Conservation (phyloP, 163 green algal genomes). For the Scenedesmus sp. region DNA sequence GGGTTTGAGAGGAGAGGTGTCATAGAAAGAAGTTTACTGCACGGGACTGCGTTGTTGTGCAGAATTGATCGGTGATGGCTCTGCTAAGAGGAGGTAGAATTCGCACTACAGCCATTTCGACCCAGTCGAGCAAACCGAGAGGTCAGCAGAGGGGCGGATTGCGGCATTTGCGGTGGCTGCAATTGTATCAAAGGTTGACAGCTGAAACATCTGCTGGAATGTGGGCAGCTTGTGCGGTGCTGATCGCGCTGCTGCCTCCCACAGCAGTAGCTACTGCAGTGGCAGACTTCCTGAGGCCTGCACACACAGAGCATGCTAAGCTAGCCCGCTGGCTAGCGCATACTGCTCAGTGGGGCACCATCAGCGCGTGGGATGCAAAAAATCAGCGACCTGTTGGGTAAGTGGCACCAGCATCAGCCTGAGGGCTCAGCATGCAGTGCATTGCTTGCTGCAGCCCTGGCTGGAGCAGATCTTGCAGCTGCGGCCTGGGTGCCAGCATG, state of each 20-base stretch:
- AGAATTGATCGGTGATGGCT: no score
- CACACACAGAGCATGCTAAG: conserved; percentile 39
- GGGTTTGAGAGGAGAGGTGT: background rate
- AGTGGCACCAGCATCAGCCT: background rate
- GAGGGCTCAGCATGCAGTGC: no score
- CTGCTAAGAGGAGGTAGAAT: background rate
- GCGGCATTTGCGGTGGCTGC: background rate
- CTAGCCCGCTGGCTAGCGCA: conserved; percentile 79
- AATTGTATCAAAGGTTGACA: background rate
- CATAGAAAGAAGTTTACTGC: background rate
- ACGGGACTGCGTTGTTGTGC: no score
- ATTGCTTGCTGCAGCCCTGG: no score
- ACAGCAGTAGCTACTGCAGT: background rate
- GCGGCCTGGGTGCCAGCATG: no score
- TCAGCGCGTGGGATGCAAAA: conserved; percentile 26
- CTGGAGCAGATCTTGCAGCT: no score
- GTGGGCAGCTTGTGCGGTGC: background rate
- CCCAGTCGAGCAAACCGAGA: background rate
- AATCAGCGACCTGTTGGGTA: background rate
- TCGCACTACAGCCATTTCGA: background rate
- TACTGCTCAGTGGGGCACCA: conserved; percentile 63
- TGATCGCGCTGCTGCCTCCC: background rate
- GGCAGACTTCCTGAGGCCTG: background rate
- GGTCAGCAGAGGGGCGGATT: background rate
- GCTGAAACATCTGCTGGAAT: background rate